Percentiles rank a stretch among this genome's conserved stretches.
These are phyloP conservation scores for Ophiostoma tasmaniense DNA, from an alignment of 2,329 filamentous ascomycete genomes.

Conservation along the genomic window DNA sequence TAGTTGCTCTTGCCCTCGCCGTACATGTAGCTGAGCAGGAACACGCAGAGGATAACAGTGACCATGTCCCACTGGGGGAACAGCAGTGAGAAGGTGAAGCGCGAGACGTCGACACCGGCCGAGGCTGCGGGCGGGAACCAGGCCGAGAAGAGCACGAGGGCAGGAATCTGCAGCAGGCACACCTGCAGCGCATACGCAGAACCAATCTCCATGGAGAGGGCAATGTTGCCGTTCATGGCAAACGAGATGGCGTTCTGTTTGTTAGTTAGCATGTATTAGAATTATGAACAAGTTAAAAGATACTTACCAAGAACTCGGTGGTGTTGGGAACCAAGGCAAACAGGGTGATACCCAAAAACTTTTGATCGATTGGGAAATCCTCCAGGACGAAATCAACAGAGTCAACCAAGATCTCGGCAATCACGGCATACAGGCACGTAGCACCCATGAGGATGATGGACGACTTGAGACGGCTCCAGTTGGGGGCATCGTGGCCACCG, in stretches of 20 bases:
- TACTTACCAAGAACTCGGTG: constrained; percentile 68
- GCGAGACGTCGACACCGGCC: constrained; percentile 33
- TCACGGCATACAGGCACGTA: constrained; percentile 88
- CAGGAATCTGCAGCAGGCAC: constrained; percentile 87
- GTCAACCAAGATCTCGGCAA: constrained; percentile 93
- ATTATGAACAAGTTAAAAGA: background rate
- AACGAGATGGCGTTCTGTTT: constrained; percentile 83
- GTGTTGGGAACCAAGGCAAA: constrained; percentile 97
- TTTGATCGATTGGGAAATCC: constrained; percentile 86
- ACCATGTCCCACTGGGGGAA: constrained; percentile 99
- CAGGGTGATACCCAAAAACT: constrained; percentile 92
- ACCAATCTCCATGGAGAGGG: constrained; percentile 96
- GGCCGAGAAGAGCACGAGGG: constrained; percentile 84
- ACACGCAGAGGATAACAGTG: constrained; percentile 90
- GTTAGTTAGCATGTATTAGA: constrained; percentile 31
- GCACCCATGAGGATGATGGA: constrained; percentile 79
- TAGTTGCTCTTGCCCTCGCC: constrained; percentile 99
- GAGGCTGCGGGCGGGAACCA: constrained; percentile 41
- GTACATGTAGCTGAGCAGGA: constrained; percentile 94
- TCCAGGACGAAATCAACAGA: constrained; percentile 95
- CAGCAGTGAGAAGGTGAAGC: constrained; percentile 73
- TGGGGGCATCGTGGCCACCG: constrained; percentile 93
- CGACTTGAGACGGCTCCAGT: constrained; percentile 92
- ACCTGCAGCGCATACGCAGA: constrained; percentile 96
- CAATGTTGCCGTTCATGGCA: constrained; percentile 99